Evolutionary conservation across 768 basidiomycete genomes (phyloP).

Genomic region (Boletellus sp.): DNA sequence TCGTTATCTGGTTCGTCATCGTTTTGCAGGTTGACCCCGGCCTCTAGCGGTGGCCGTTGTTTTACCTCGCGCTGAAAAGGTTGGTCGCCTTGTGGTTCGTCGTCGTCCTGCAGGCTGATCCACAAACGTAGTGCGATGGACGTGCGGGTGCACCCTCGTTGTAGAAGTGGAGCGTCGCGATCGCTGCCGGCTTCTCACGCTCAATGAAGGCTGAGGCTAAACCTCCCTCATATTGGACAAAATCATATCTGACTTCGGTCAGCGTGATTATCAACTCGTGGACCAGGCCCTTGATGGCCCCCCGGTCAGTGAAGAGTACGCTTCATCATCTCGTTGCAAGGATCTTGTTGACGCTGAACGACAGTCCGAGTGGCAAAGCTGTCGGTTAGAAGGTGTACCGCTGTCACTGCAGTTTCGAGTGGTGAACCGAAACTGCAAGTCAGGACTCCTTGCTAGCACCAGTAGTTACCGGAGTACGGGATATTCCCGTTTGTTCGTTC

Average conservation of each 20-base stretch:
- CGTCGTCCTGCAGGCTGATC: background rate
- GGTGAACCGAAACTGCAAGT: constrained; percentile 6
- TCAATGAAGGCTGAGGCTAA: constrained; percentile 9
- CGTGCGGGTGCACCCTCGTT: too few relatives aligned
- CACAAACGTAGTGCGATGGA: constrained; percentile 6
- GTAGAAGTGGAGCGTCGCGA: constrained; percentile 14
- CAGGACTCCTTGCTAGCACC: constrained; percentile 5
- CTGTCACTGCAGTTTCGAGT: background rate
- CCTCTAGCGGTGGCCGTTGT: constrained; percentile 20
- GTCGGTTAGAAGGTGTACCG: constrained; percentile 7
- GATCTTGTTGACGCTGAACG: background rate
- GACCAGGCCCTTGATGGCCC: constrained; percentile 23
- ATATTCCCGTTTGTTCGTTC: constrained; percentile 22
- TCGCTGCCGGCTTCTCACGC: constrained; percentile 3
- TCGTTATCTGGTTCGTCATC: background rate
- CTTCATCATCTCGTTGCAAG: rapidly evolving
- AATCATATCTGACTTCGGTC: constrained; percentile 11
- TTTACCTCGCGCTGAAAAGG: constrained; percentile 10
- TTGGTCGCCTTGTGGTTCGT: background rate
- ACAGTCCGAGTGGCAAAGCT: constrained; percentile 13
- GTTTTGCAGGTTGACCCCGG: background rate
- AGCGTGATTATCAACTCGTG: constrained; percentile 17
- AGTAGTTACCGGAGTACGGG: constrained; percentile 24
- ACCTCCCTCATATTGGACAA: constrained; percentile 2
- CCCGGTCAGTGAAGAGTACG: constrained; percentile 21